phyloP scores from a whole-genome alignment of 306 rosid genomes.

The Glycine tomentella region DNA sequence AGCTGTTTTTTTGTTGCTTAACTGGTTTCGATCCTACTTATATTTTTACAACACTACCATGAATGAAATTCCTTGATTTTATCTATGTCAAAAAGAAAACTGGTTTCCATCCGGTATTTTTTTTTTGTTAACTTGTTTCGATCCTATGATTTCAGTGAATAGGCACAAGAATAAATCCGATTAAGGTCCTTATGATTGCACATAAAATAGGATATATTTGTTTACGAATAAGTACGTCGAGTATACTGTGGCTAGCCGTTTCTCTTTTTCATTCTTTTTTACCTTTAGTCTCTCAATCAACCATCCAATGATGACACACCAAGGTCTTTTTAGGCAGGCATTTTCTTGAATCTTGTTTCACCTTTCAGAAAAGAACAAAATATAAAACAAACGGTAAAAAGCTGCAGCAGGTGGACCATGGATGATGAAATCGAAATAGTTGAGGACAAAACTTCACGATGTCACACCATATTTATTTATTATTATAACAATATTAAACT shows the following conservation, averaged over 20 bases:
- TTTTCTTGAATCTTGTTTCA: background rate
- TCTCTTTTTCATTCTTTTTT: constrained; percentile 41
- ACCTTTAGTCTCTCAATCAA: background rate
- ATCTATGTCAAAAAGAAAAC: too few species aligned
- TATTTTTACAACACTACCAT: too few species aligned
- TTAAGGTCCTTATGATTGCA: background rate
- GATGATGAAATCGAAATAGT: background rate
- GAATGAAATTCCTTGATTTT: too few species aligned
- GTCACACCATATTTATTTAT: background rate
- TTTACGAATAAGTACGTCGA: background rate
- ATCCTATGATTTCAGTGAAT: background rate
- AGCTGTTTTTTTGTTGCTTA: background rate
- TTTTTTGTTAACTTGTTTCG: too few species aligned
- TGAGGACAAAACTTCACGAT: background rate
- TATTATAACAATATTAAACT: background rate
- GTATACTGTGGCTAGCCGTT: constrained; percentile 31
- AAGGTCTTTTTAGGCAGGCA: constrained; percentile 2
- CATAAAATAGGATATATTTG: background rate
- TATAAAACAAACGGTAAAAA: constrained; percentile 33
- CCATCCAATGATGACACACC: constrained; percentile 10
- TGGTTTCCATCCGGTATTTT: too few species aligned
- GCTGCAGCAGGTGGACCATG: constrained; percentile 9
- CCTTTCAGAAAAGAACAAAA: constrained; percentile 21
- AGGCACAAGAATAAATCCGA: background rate
- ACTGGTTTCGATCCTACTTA: background rate